Conservation (phyloP, 2,329 filamentous ascomycete species). For the Alternaria angustiovoidea region DNA sequence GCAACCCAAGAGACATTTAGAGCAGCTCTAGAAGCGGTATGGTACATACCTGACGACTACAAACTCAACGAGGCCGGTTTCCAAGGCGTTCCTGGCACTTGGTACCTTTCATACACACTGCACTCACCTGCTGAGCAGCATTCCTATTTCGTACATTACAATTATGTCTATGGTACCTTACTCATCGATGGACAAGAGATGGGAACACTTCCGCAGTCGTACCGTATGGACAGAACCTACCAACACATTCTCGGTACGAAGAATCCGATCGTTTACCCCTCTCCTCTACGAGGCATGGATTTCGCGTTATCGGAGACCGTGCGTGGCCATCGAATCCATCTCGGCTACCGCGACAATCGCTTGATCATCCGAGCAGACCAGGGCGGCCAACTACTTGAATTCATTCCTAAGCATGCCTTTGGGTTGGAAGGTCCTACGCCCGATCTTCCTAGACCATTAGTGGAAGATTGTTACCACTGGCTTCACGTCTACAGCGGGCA, state of each 20-base stretch:
- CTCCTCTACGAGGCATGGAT: slow-evolving; percentile 61
- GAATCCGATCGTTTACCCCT: slow-evolving; percentile 62
- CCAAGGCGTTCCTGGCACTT: slow-evolving; percentile 24
- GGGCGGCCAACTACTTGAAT: slow-evolving; percentile 42
- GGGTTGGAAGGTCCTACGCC: neutral
- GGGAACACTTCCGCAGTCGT: slow-evolving; percentile 63
- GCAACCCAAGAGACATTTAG: slow-evolving; percentile 38
- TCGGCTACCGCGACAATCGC: slow-evolving; percentile 57
- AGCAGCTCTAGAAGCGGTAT: slow-evolving; percentile 52
- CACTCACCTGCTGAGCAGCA: slow-evolving; percentile 34
- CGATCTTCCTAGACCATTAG: slow-evolving; percentile 58
- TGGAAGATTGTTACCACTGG: slow-evolving; percentile 68
- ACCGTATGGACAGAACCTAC: slow-evolving; percentile 56
- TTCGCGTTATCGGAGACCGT: slow-evolving; percentile 48
- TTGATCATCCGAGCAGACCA: slow-evolving; percentile 57
- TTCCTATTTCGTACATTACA: slow-evolving; percentile 49
- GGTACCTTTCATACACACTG: slow-evolving; percentile 47
- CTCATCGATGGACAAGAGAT: slow-evolving; percentile 59
- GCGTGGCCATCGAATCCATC: slow-evolving; percentile 59
- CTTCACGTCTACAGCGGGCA: slow-evolving; percentile 57
- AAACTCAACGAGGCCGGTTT: slow-evolving; percentile 13
- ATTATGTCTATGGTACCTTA: slow-evolving; percentile 59
- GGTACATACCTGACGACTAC: slow-evolving; percentile 49
- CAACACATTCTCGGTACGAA: slow-evolving; percentile 63
- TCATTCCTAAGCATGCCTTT: slow-evolving; percentile 45